phyloP scores from a whole-genome alignment of 192 early-diverging fungal species.

The Powellomyces hirtus region DNA sequence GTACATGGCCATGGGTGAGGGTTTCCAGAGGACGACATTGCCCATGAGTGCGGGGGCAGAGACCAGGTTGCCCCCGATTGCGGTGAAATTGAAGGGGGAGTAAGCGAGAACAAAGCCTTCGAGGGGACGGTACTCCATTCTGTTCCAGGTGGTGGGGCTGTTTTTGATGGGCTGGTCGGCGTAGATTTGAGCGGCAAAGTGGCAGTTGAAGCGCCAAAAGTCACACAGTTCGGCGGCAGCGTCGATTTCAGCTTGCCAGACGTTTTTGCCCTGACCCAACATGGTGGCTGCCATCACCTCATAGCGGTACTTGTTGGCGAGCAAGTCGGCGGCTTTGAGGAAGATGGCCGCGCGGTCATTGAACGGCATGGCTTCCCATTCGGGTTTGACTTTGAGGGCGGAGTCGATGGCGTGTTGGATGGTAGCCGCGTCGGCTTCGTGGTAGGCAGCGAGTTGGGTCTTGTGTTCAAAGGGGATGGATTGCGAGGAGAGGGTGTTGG shows the following conservation, averaged over 20 bases:
- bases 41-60: slow-evolving; percentile 95
- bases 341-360: slow-evolving; percentile 94
- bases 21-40: slow-evolving; percentile 98
- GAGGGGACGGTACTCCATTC: slow-evolving; percentile 90
- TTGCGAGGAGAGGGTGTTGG: slow-evolving; percentile 61
- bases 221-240: slow-evolving; percentile 92
- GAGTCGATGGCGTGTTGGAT: slow-evolving; percentile 72
- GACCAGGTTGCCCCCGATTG: slow-evolving; percentile 95
- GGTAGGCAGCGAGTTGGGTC: slow-evolving; percentile 75
- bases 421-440: slow-evolving; percentile 67
- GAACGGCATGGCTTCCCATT: slow-evolving; percentile 92
- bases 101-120: slow-evolving; percentile 99
- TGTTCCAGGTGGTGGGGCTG: slow-evolving; percentile 83
- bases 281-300: slow-evolving; percentile 79
- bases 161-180: slow-evolving; percentile 89
- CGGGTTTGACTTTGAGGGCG: slow-evolving; percentile 76
- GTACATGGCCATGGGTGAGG: slow-evolving; percentile 79
- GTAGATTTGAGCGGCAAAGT: slow-evolving; percentile 91
- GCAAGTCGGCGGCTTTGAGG: slow-evolving; percentile 95
- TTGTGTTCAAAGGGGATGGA: slow-evolving; percentile 80
- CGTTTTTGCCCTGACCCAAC: slow-evolving; percentile 98
- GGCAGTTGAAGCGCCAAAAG: slow-evolving; percentile 94
- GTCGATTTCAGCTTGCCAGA: slow-evolving; percentile 99
- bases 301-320: slow-evolving; percentile 87
- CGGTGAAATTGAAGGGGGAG: slow-evolving; percentile 99